Percentiles rank a stretch among this genome's conserved stretches.
Evolutionary conservation across 1,284 basidiomycete genomes (phyloP).

Genomic region (Papiliotrema nemorosa): DNA sequence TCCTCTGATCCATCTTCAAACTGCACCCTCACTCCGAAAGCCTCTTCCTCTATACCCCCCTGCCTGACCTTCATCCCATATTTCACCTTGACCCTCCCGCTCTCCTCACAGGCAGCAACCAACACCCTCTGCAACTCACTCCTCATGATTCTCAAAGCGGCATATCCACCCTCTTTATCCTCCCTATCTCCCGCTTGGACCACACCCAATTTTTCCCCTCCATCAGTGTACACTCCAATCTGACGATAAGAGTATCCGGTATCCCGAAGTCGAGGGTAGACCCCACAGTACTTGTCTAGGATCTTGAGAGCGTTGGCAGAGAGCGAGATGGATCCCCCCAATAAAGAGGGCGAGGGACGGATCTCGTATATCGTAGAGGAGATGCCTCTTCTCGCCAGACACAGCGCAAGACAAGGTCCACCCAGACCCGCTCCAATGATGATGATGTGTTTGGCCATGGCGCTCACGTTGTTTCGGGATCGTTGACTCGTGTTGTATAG

Average conservation of each 20-base stretch:
- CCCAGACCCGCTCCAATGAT: slow-evolving; percentile 22
- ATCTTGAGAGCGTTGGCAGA: slow-evolving; percentile 16
- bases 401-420: slow-evolving; percentile 23
- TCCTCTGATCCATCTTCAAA: slow-evolving; percentile 13
- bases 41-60: slow-evolving; percentile 16
- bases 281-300: slow-evolving; percentile 14
- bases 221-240: slow-evolving; percentile 9
- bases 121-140: slow-evolving; percentile 13
- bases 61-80: slow-evolving; percentile 13
- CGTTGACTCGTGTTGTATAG: too few relatives aligned
- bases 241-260: slow-evolving; percentile 13
- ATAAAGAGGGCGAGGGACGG: slow-evolving; percentile 2
- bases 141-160: slow-evolving; percentile 18
- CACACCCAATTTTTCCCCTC: slow-evolving; percentile 13
- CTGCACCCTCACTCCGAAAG: slow-evolving; percentile 8
- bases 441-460: slow-evolving; percentile 21
- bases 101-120: slow-evolving; percentile 11
- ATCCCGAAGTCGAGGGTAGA: slow-evolving; percentile 9
- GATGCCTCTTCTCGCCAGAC: slow-evolving; percentile 16
- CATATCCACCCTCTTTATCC: slow-evolving; percentile 9
- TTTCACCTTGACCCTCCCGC: slow-evolving; percentile 8
- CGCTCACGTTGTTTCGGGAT: too few relatives aligned
- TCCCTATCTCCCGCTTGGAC: slow-evolving; percentile 7
- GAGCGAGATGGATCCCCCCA: slow-evolving; percentile 22
- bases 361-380: slow-evolving; percentile 21